Evolutionary conservation across 371 early-diverging fungal species (phyloP), one percentile per base, ranked within the genome.

Genomic region (Rhizomucor pusillus): DNA sequence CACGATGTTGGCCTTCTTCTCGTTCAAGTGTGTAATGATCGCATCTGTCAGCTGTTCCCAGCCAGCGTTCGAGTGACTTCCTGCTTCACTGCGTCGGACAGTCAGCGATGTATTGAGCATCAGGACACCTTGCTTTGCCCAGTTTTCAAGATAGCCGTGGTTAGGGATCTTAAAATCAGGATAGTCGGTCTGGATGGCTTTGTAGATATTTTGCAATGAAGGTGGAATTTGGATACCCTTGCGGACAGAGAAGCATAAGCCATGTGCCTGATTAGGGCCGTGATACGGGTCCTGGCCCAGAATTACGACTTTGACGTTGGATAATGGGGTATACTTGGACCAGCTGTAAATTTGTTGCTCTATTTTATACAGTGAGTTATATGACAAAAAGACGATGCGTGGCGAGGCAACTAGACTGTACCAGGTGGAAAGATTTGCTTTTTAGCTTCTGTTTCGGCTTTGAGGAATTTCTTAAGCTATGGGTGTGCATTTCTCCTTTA

Each of bases 231-330:
- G 63, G 1, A 91, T 86, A 3, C 90, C 90, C 44, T 84, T 82
- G 19, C 79, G 71, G 33, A 99, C 99, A 56, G 89, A 89, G 67
- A 95, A 94, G 57, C 90, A 90, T 40, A 94, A 68, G 2, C 94
- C 99, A 65, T 91, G 96, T 3, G 99, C 99, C 67, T 99, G 98
- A 40, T 82, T 81, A 10, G 68, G 73, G 14, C 89, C 87, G 65
- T 99, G 99, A 73, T 99, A 99, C 19, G 99, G 99, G 77, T 99
- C 99, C 83, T 95, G 97, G 9, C 97, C 96, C 25, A 97, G 60
- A 49, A 96, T 92, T 18, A 96, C 94, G 10, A 94, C 91, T 46
- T 84, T 81, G 18, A 94, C 89, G 6, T 75, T 54, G 5, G 69
- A 65, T 10, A 84, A 73, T 5, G 84, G 85, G 6, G 90, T 84